Percentiles rank a stretch among this genome's conserved stretches.
Evolutionary conservation across 2,329 filamentous ascomycete genomes (phyloP).

Genomic region (Pseudofabraea citricarpa): DNA sequence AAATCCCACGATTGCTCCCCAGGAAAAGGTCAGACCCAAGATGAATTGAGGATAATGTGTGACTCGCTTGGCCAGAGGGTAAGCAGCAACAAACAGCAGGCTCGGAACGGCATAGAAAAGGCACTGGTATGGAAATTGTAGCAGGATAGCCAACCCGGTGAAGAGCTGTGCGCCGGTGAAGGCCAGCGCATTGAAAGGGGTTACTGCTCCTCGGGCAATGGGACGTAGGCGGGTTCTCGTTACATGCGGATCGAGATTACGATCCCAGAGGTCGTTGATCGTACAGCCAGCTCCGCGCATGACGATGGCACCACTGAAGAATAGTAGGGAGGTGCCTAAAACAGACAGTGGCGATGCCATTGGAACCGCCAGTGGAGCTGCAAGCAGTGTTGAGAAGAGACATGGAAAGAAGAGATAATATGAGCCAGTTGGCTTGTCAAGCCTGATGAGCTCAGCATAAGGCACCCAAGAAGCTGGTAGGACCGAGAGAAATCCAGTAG

Average conservation of each 20-base stretch:
- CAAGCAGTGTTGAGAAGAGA: constrained; percentile 77
- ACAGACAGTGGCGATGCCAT: constrained; percentile 57
- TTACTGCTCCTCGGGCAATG: constrained; percentile 74
- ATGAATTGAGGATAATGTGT: constrained; percentile 86
- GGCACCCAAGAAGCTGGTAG: constrained; percentile 69
- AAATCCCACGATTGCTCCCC: constrained; percentile 86
- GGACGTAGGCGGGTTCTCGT: constrained; percentile 71
- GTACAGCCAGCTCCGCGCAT: constrained; percentile 87
- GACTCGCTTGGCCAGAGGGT: constrained; percentile 79
- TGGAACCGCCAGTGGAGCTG: constrained; percentile 63
- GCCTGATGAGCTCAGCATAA: constrained; percentile 75
- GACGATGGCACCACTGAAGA: constrained; percentile 71
- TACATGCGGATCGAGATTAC: constrained; percentile 79
- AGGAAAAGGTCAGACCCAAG: constrained; percentile 80
- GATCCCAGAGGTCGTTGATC: constrained; percentile 89
- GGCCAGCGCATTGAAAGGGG: constrained; percentile 63
- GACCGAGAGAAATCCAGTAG: constrained; percentile 62
- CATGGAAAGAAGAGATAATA: constrained; percentile 86
- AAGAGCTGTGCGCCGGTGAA: constrained; percentile 74
- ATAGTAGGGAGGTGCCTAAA: constrained; percentile 61
- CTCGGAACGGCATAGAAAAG: constrained; percentile 76
- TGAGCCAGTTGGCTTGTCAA: constrained; percentile 77
- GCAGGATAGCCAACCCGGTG: constrained; percentile 65
- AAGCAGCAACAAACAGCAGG: constrained; percentile 66
- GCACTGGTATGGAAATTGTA: constrained; percentile 71